These are phyloP conservation scores for Pseudonitzschia pungens DNA, from an alignment of 108 stramenopile species.

Conservation along the genomic window DNA sequence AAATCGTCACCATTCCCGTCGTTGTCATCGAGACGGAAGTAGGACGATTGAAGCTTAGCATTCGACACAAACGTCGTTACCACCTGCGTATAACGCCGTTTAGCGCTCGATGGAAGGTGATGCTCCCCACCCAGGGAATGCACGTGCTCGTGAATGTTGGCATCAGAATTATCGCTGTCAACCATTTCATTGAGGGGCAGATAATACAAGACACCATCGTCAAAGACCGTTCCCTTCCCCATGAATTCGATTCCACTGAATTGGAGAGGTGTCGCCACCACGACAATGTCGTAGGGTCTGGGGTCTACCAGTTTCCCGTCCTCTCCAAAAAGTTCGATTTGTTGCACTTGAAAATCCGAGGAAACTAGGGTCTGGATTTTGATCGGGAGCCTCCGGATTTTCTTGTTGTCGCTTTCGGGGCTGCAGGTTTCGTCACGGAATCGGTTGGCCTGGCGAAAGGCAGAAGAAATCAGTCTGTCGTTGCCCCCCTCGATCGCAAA, in stretches of 20 bases:
- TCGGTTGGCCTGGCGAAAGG: slow-evolving; percentile 54
- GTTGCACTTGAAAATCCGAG: not conserved
- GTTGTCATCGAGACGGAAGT: slow-evolving; percentile 37
- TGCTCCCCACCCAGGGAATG: not conserved
- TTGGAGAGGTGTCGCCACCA: slow-evolving; percentile 77
- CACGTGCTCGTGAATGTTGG: not conserved
- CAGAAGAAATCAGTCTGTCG: slow-evolving; percentile 60
- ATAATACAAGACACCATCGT: slow-evolving; percentile 16
- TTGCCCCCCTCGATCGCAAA: slow-evolving; percentile 68
- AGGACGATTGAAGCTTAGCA: slow-evolving; percentile 49
- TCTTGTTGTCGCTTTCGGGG: not conserved
- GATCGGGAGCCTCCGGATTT: slow-evolving; percentile 25
- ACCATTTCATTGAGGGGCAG: slow-evolving; percentile 2
- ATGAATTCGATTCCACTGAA: slow-evolving; percentile 62
- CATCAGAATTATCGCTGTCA: not conserved
- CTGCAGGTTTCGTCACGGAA: slow-evolving; percentile 23
- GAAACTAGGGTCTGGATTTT: slow-evolving; percentile 35
- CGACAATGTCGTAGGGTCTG: slow-evolving; percentile 67
- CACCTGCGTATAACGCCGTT: slow-evolving; percentile 64
- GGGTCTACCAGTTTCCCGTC: slow-evolving; percentile 48
- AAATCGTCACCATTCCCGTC: slow-evolving; percentile 48
- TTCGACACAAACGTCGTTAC: slow-evolving; percentile 72
- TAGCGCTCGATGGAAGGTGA: slow-evolving; percentile 47
- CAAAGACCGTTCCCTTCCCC: slow-evolving; percentile 60
- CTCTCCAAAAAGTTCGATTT: slow-evolving; percentile 35